Evolutionary conservation across 2,329 filamentous ascomycete genomes (phyloP), one percentile per base, ranked within the genome.

Genomic region (Hypoxylon sp.): DNA sequence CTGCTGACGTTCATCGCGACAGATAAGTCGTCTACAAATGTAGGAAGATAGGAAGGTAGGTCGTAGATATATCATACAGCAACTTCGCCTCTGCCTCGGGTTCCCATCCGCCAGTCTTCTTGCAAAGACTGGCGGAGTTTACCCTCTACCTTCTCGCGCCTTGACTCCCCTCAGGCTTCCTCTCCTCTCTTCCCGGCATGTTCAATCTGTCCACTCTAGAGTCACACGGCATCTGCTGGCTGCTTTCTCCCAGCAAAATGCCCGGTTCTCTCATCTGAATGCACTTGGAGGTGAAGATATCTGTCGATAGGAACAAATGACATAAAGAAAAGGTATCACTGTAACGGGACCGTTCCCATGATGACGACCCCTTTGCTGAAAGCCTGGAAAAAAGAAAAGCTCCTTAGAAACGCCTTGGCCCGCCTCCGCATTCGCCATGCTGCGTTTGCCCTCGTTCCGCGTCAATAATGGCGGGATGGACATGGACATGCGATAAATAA

Each of bases 291-390:
- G 45, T 53, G 50, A 46, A 28, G 14, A 40, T 33, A 33, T 26
- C 18, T 45, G 50, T 24, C 45, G 50, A 56, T 46, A 14, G 57
- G 26, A 38, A 63, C 40, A 59, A 59, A 57, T 53, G 20, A 56
- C 30, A 50, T 53, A 66, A 60, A 64, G 54, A 64, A 67, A 54
- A 68, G 61, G 65, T 68, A 68, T 68, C 65, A 68, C 52, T 62
- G 20, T 59, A 44, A 42, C 26, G 49, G 53, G 38, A 46, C 56
- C 52, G 22, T 61, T 58, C 61, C 60, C 55, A 33, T 44, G 52
- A 57, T 40, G 44, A 53, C 55, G 56, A 28, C 40, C 38, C 20
- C 57, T n/a, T 48, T 36, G 48, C 42, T 64, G 44, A 48, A 52
- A 56, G 46, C 59, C 45, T 24, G 14, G 50, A 66, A 46, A 56